Base-by-base conservation (phyloP, 345 rosid species). In the Salix caprea region DNA sequence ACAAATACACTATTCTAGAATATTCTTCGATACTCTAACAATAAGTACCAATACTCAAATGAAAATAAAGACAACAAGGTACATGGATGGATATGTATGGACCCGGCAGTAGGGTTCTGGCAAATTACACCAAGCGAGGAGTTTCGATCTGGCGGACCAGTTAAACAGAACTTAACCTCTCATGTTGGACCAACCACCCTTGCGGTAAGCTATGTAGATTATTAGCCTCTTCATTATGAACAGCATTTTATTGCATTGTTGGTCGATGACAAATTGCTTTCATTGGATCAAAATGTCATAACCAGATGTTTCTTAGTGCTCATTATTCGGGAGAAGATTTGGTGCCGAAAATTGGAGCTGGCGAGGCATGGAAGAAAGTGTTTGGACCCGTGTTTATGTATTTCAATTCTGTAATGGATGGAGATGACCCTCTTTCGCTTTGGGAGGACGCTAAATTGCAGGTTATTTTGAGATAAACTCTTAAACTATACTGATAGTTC, bases 181-280 rank as follows among this genome's bases (percentile, higher is more conserved):
- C 80, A 77, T 64, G 80, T 77, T 15, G 80, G 76, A 9, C 80
- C 80, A 7, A 71, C 75, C 46, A 77, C 80, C 6, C 75, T 77
- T 2, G 71, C 67, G 5, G 80, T 77, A 64, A 71, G 62, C 56
- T 15, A 16, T 50, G 56, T 1, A 50, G 56, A 16, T 50, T 15
- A 50, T 50, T 50, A 50, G 56, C 21, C n/a, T 50, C 56, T 50
- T 50, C 56, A 50, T 50, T 50, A 16, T 16, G 18, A 50, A 18
- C 56, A 1, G 56, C 56, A 18, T 50, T 50, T 50, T 5, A 50
- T 0, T 18, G 18, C 18, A 46, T 14, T 46, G 52, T 1, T 46
- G 4, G 52, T 46, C 52, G 4, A 46, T 46, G 52, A 46, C 18
- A 30, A 46, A 18, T 24, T 23, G 7, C 44, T 26, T 37, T 60